Conservation (phyloP, 2,329 filamentous ascomycete species). For the Myotisia sp. region DNA sequence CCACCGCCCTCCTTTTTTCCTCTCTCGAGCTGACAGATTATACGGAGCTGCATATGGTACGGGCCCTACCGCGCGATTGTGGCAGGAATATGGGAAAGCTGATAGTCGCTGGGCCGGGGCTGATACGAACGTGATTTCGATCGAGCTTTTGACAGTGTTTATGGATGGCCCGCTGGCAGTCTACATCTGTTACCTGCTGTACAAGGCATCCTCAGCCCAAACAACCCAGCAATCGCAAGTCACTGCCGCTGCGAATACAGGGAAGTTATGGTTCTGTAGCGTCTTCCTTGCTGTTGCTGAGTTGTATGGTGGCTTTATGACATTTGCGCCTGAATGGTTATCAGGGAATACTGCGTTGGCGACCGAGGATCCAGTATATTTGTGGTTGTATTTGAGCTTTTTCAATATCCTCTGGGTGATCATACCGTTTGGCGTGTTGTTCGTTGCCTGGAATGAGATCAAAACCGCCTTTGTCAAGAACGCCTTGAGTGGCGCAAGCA, state of each 20-base stretch:
- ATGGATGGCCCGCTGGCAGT: slow-evolving; percentile 44
- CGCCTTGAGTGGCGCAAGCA: too few species aligned
- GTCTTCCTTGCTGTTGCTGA: slow-evolving; percentile 47
- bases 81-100: slow-evolving; percentile 54
- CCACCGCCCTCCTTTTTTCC: slow-evolving; percentile 33
- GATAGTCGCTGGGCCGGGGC: slow-evolving; percentile 46
- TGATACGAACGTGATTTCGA: slow-evolving; percentile 43
- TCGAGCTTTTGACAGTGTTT: slow-evolving; percentile 49
- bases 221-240: slow-evolving; percentile 2
- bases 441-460: slow-evolving; percentile 36
- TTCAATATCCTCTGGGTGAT: slow-evolving; percentile 52
- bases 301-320: slow-evolving; percentile 51
- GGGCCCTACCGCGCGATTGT: slow-evolving; percentile 40
- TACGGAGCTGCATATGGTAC: slow-evolving; percentile 47
- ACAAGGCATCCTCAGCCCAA: slow-evolving; percentile 15
- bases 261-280: slow-evolving; percentile 42
- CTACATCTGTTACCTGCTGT: slow-evolving; percentile 42
- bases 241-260: slow-evolving; percentile 16
- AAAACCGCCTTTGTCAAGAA: slow-evolving; percentile 25
- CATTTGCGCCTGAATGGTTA: slow-evolving; percentile 52
- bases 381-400: slow-evolving; percentile 50
- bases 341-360: slow-evolving; percentile 44
- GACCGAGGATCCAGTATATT: slow-evolving; percentile 46
- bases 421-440: slow-evolving; percentile 44
- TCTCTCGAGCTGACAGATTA: slow-evolving; percentile 38